Base-by-base conservation (phyloP, 202 grass and related monocot genomes). In the Schoenoplectus triqueter region DNA sequence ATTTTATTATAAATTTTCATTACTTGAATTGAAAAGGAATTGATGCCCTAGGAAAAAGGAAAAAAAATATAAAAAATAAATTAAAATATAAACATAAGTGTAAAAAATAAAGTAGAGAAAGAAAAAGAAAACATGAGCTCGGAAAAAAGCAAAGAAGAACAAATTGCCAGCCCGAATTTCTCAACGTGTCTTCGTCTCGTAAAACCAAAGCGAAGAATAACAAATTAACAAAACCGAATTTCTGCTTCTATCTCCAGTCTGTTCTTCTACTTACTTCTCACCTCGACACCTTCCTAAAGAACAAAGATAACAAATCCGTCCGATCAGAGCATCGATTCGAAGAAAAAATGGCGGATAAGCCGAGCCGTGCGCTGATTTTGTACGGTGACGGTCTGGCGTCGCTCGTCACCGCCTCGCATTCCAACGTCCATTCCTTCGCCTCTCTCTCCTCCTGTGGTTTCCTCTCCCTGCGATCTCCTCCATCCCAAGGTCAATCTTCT, bases 281-380 rank as follows among this genome's bases (percentile, higher is more conserved):
- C 13, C 68, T 69, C 11, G 17, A 1, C 45, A 55, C 6, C 8
- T 11, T 3, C 4, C 13, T 15, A 8, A 39, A 66, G 20, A 66
- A 10, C 45, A 52, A 73, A 50, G n/a, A 6, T 2, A 4, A 31
- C 56, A n/a, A 7, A 49, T 13, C 20, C n/a, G 18, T 22, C 22
- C 6, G 17, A 31, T 4, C 51, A 44, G 66, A 42, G 9, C 73
- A 18, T 54, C 45, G 2, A 59, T 78, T 15, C 42, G 56, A 44
- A 66, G 64, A 66, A 6, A 64, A 0, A 48, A 98, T 98, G 95
- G 95, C 95, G 46, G 95, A 98, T 87, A 98, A 91, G 88, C 91
- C 93, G 85, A 98, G 95, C 88, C 89, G 95, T 42, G 90, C 88
- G 49, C 90, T 98, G 73, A 90, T 98, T 59, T 80, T 98, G 46